Evolutionary conservation across 306 rosid genomes (phyloP).

Genomic region (Argentina anserina): DNA sequence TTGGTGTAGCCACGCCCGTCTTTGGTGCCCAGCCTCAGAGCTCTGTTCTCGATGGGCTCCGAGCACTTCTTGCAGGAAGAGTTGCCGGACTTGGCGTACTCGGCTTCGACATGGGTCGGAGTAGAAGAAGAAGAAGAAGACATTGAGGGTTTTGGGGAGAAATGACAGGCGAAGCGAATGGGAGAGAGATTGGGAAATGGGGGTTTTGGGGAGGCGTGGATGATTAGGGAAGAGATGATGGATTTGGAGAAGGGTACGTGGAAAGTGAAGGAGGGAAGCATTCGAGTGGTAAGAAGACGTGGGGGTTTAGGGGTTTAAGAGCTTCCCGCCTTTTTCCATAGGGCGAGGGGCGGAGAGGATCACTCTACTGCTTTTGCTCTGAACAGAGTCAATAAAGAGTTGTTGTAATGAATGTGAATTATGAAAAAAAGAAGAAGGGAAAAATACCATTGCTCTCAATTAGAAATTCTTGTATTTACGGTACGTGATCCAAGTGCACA

Average conservation of each 20-base stretch:
- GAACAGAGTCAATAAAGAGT: too few species aligned
- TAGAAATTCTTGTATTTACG: too few species aligned
- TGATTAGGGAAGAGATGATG: background rate
- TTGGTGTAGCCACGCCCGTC: slow-evolving; percentile 39
- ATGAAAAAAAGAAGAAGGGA: too few species aligned
- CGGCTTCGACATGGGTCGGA: slow-evolving; percentile 28
- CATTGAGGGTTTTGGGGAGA: slow-evolving; percentile 28
- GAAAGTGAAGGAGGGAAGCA: background rate
- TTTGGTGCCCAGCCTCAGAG: slow-evolving; percentile 52
- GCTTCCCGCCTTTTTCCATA: slow-evolving; percentile 2
- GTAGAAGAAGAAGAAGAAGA: slow-evolving; percentile 37
- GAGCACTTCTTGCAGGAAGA: slow-evolving; percentile 65
- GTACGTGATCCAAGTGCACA: too few species aligned
- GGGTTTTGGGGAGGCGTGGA: slow-evolving; percentile 4
- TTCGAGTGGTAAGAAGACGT: background rate
- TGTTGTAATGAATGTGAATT: too few species aligned
- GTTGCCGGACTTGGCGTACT: slow-evolving; percentile 62
- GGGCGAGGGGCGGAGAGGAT: background rate
- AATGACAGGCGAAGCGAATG: background rate
- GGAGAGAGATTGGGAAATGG: background rate
- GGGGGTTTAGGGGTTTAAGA: background rate
- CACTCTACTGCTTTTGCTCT: background rate
- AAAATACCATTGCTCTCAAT: too few species aligned
- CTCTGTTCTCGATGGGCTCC: slow-evolving; percentile 27
- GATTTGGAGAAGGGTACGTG: background rate